Evolutionary conservation across 2,329 filamentous ascomycete species (phyloP).

Genomic region (Chrysosporium keratinophilum): DNA sequence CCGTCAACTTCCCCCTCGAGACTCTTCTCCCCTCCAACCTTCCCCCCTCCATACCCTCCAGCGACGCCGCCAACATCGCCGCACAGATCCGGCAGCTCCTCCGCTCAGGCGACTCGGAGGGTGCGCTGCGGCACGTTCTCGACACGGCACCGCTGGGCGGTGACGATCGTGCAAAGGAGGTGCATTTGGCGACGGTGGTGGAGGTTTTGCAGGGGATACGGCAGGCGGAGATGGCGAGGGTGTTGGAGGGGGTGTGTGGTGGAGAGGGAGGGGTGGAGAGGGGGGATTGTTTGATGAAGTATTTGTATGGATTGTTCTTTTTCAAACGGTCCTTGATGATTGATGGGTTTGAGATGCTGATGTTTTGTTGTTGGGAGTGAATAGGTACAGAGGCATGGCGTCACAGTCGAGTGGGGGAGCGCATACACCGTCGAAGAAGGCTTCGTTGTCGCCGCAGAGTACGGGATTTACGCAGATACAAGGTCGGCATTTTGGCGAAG

Average conservation of each 20-base stretch:
- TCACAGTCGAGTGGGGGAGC: constrained; percentile 30
- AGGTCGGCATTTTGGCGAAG: constrained; percentile 46
- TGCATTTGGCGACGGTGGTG: constrained; percentile 75
- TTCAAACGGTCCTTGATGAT: not conserved
- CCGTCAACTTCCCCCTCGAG: constrained; percentile 79
- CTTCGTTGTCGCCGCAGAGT: constrained; percentile 57
- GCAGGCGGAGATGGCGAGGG: constrained; percentile 85
- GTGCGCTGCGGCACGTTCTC: constrained; percentile 70
- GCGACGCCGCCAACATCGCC: constrained; percentile 66
- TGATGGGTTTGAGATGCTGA: not conserved
- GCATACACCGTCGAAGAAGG: constrained; percentile 39
- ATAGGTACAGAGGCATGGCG: constrained; percentile 84
- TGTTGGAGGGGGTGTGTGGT: constrained; percentile 70
- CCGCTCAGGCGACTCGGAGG: constrained; percentile 75
- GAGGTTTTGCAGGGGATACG: constrained; percentile 95
- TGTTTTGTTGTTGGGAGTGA: not conserved
- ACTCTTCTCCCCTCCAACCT: constrained; percentile 66
- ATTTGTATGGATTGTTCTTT: constrained; percentile 54
- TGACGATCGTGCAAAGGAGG: constrained; percentile 54
- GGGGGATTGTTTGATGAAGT: constrained; percentile 94
- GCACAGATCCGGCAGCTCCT: constrained; percentile 79
- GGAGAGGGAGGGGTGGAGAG: constrained; percentile 72
- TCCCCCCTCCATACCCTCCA: constrained; percentile 58
- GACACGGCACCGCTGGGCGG: constrained; percentile 66
- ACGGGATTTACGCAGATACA: constrained; percentile 82